Evolutionary conservation across 2,329 filamentous ascomycete genomes (phyloP).

Genomic region (Geosmithia flava): DNA sequence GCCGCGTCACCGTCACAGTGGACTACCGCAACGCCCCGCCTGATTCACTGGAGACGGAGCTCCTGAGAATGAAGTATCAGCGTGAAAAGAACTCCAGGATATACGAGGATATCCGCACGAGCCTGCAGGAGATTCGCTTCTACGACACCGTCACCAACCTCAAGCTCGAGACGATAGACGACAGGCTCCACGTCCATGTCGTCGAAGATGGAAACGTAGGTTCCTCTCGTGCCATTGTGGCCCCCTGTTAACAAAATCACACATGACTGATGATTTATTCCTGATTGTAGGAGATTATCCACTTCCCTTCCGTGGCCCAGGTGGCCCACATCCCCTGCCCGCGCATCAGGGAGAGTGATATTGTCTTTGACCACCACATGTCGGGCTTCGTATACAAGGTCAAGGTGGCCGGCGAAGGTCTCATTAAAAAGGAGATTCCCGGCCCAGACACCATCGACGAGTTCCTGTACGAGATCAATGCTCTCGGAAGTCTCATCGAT

Average conservation of each 20-base stretch:
- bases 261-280: background rate
- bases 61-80: slow-evolving; percentile 68
- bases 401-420: slow-evolving; percentile 48
- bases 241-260: background rate
- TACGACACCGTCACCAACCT: slow-evolving; percentile 94
- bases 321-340: slow-evolving; percentile 61
- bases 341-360: slow-evolving; percentile 57
- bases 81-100: slow-evolving; percentile 87
- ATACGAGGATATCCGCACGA: slow-evolving; percentile 89
- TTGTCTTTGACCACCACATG: slow-evolving; percentile 83
- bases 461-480: slow-evolving; percentile 95
- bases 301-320: slow-evolving; percentile 62
- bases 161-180: slow-evolving; percentile 80
- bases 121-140: slow-evolving; percentile 85
- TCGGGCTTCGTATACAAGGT: slow-evolving; percentile 98
- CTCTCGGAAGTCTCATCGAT: slow-evolving; percentile 63
- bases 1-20: slow-evolving; percentile 81
- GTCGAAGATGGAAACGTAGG: slow-evolving; percentile 81
- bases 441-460: slow-evolving; percentile 92
- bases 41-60: slow-evolving; percentile 75
- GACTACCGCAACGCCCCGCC: slow-evolving; percentile 76
- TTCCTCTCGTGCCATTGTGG: slow-evolving; percentile 6
- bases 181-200: slow-evolving; percentile 86
- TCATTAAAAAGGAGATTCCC: slow-evolving; percentile 97
- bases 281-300: slow-evolving; percentile 60